These are phyloP conservation scores for Ceratocystis colombiana DNA, from an alignment of 2,329 filamentous ascomycete species.

Conservation along the genomic window DNA sequence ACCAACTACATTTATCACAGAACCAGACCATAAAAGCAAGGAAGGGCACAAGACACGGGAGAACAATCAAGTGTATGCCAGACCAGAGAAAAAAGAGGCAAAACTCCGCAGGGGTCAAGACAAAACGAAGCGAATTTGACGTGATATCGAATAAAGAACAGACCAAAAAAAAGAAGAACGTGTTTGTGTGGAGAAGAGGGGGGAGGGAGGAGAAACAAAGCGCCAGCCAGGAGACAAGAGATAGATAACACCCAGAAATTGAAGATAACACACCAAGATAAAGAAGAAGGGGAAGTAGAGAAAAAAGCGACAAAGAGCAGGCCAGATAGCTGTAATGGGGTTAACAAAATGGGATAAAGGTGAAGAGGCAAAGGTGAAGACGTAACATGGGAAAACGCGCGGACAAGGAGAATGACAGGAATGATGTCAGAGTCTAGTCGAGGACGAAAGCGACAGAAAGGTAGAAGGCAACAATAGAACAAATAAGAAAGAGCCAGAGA, in stretches of 20 bases:
- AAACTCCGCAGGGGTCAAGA: not conserved
- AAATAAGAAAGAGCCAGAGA: not conserved
- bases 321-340: too few species aligned
- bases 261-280: not conserved
- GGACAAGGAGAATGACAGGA: not conserved
- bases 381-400: not conserved
- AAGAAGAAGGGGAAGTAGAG: not conserved
- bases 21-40: too few species aligned
- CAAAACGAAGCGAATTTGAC: constrained; percentile 9
- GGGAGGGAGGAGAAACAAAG: not conserved
- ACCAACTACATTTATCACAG: too few species aligned
- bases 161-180: not conserved
- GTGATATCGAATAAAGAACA: constrained; percentile 15
- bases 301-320: constrained; percentile 8
- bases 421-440: not conserved
- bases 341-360: not conserved
- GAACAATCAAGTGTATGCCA: not conserved
- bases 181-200: not conserved
- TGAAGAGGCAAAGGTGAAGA: not conserved
- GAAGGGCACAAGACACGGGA: constrained; percentile 15
- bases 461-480: not conserved
- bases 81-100: not conserved
- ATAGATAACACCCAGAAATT: not conserved
- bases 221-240: constrained; percentile 7
- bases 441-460: too few species aligned